phyloP scores from a whole-genome alignment of 208 protist species.

The Trichomonas gallinae region DNA sequence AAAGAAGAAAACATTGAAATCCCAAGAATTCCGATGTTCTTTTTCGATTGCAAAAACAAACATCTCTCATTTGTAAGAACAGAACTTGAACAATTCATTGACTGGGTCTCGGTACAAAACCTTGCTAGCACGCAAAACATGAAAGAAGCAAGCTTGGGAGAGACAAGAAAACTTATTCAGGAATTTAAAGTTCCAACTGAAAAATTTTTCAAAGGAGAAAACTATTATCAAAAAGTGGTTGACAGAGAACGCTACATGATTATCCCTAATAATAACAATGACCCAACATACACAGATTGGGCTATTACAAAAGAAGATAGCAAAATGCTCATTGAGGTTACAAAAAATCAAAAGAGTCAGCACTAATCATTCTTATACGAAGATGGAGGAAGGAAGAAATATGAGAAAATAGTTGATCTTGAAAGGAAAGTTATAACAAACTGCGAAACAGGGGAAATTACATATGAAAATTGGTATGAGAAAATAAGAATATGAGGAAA shows the following conservation, averaged over 20 bases:
- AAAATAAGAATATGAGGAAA: too few relatives aligned
- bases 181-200: too few relatives aligned
- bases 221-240: not conserved
- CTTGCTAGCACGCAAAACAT: not conserved
- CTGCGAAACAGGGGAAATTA: too few relatives aligned
- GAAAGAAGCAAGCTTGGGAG: not conserved
- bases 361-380: too few relatives aligned
- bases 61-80: not conserved
- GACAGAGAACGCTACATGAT: not conserved
- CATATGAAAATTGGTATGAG: too few relatives aligned
- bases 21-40: not conserved
- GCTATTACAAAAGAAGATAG: too few relatives aligned
- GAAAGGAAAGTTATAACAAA: too few relatives aligned
- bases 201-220: not conserved
- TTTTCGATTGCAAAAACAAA: not conserved
- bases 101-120: not conserved
- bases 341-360: too few relatives aligned
- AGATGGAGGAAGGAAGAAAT: too few relatives aligned
- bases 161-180: not conserved
- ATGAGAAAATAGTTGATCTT: too few relatives aligned
- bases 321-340: too few relatives aligned
- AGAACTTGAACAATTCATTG: not conserved
- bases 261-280: not conserved
- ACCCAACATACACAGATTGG: too few relatives aligned
- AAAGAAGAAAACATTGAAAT: not conserved